A percentile compares a stretch with the other conserved stretches of the same genome.
Evolutionary conservation across 2,329 filamentous ascomycete genomes (phyloP).

Genomic region (Fusarium sp.): DNA sequence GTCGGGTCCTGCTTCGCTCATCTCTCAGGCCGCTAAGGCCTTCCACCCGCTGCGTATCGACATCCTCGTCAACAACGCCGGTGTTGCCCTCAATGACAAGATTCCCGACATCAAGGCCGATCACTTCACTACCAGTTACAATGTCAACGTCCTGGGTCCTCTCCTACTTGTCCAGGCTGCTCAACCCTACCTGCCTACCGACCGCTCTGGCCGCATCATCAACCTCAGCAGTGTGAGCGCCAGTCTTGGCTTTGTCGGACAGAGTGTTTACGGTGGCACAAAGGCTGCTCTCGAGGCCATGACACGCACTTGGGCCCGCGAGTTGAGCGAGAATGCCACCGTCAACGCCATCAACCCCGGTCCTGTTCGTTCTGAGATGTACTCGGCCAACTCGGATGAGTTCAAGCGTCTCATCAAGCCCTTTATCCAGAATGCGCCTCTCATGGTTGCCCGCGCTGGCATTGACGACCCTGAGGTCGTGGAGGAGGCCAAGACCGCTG

Average conservation of each 20-base stretch:
- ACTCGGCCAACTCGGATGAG: conserved; percentile 53
- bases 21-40: conserved; percentile 44
- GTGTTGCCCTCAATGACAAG: conserved; percentile 73
- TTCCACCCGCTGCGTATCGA: conserved; percentile 57
- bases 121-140: conserved; percentile 79
- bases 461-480: conserved; percentile 46
- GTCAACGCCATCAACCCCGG: conserved; percentile 70
- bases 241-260: conserved; percentile 63
- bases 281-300: conserved; percentile 70
- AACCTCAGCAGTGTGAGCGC: conserved; percentile 67
- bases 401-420: conserved; percentile 50
- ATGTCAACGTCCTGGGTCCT: conserved; percentile 85
- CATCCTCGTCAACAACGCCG: conserved; percentile 89
- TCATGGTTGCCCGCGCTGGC: conserved; percentile 46
- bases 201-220: conserved; percentile 73
- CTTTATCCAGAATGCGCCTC: conserved; percentile 49
- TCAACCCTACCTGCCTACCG: conserved; percentile 76
- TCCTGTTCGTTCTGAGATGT: conserved; percentile 67
- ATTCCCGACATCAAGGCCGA: conserved; percentile 72
- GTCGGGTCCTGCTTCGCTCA: conserved; percentile 43
- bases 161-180: conserved; percentile 82
- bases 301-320: conserved; percentile 68
- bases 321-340: conserved; percentile 65
- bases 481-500: conserved; percentile 48
- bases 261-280: conserved; percentile 68